These are phyloP conservation scores for Piper longum DNA, from an alignment of 164 flowering plant genomes.

Conservation along the genomic window DNA sequence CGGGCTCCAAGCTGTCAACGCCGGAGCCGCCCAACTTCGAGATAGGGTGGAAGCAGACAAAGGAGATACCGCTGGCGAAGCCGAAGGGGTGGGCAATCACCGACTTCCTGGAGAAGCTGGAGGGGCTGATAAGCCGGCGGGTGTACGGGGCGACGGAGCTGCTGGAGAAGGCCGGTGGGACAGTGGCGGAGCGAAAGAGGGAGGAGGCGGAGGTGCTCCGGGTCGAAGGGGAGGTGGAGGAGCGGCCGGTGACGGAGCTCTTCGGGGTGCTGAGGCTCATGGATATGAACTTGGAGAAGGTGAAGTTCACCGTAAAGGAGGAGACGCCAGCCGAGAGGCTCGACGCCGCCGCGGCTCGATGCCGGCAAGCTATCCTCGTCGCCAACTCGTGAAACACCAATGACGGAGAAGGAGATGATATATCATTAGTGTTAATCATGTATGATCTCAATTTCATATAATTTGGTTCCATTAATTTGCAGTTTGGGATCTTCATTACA, in stretches of 20 bases:
- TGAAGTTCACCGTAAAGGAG: constrained; percentile 70
- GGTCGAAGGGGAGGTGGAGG: constrained; percentile 80
- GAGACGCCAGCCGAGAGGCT: constrained; percentile 65
- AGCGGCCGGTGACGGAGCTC: constrained; percentile 68
- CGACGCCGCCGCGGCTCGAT: constrained; percentile 66
- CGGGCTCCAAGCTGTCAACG: constrained; percentile 19
- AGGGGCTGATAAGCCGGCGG: constrained; percentile 39
- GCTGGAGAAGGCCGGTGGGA: constrained; percentile 60
- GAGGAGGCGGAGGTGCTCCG: constrained; percentile 76
- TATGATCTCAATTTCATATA: too few species aligned
- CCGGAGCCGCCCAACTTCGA: constrained; percentile 66
- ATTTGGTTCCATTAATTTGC: too few species aligned
- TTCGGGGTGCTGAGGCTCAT: constrained; percentile 59
- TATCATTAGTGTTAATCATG: too few species aligned
- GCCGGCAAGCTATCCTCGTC: constrained; percentile 90
- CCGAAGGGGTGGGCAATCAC: constrained; percentile 59
- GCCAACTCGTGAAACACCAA: constrained; percentile 38
- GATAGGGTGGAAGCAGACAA: constrained; percentile 87
- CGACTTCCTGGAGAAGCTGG: constrained; percentile 68
- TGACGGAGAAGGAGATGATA: too few species aligned
- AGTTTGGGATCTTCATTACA: too few species aligned
- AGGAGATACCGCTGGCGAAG: constrained; percentile 46
- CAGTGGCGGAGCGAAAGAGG: constrained; percentile 68
- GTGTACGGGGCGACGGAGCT: constrained; percentile 56
- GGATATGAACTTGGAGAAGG: constrained; percentile 92